Percentiles rank a stretch among this genome's conserved stretches.
These are phyloP conservation scores for Trematosphaeria pertusa DNA, from an alignment of 2,329 filamentous ascomycete genomes.

Conservation along the genomic window DNA sequence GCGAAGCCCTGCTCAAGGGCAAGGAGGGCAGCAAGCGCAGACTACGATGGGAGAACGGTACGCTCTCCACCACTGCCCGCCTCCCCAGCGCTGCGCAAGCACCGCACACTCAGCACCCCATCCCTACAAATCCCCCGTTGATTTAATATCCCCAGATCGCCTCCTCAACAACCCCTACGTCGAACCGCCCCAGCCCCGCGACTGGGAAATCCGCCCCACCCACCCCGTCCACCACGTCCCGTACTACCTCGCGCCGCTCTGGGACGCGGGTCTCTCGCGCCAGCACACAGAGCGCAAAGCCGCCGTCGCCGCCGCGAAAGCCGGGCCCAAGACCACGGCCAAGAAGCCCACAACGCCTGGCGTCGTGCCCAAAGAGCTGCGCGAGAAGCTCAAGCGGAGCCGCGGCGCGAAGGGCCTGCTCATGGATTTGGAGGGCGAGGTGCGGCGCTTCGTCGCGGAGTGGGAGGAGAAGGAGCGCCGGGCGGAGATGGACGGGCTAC, in stretches of 20 bases:
- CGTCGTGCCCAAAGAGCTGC: conserved; percentile 78
- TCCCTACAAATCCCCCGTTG: not conserved
- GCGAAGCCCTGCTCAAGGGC: conserved; percentile 82
- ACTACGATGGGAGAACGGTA: conserved; percentile 94
- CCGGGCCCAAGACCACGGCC: conserved; percentile 42
- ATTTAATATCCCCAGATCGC: conserved; percentile 65
- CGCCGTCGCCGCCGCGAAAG: conserved; percentile 44
- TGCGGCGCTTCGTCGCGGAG: conserved; percentile 74
- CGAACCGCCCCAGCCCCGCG: conserved; percentile 78
- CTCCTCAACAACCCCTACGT: conserved; percentile 86
- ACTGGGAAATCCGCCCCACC: conserved; percentile 85
- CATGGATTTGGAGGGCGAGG: conserved; percentile 82
- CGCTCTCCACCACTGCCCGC: conserved; percentile 12
- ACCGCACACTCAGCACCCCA: not conserved
- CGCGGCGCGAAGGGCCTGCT: conserved; percentile 81
- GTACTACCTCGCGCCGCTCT: conserved; percentile 86
- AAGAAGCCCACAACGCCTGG: conserved; percentile 53
- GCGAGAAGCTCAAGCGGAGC: conserved; percentile 78
- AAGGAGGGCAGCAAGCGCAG: conserved; percentile 88
- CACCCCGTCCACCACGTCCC: conserved; percentile 80
- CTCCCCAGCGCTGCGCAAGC: conserved; percentile 4
- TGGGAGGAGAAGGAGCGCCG: conserved; percentile 64
- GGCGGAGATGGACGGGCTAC: conserved; percentile 53
- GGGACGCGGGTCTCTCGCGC: conserved; percentile 67
- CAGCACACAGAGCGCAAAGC: conserved; percentile 53